Percentiles rank a stretch among this genome's conserved stretches.
phyloP scores from a whole-genome alignment of 805 yeast species.

The Metschnikowia picachoensis region DNA sequence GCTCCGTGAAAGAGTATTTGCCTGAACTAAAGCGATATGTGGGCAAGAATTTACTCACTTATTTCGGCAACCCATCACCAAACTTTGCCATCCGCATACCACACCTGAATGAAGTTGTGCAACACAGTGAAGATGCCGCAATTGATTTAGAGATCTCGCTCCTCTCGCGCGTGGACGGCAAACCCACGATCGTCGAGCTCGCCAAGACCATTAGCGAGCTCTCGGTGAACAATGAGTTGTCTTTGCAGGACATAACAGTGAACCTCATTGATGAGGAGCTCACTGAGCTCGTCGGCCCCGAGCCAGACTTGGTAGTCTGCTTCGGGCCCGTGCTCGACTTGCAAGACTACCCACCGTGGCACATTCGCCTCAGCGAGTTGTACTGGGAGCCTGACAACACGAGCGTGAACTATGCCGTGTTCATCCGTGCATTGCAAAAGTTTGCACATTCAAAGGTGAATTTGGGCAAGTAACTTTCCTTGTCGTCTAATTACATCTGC shows the following conservation, averaged over 20 bases:
- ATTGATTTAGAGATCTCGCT: constrained; percentile 59
- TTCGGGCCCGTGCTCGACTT: constrained; percentile 86
- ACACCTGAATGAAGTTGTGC: constrained; percentile 50
- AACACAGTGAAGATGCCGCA: constrained; percentile 25
- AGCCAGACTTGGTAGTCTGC: constrained; percentile 82
- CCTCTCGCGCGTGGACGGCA: constrained; percentile 76
- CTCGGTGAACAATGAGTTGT: constrained; percentile 56
- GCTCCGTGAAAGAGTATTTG: constrained; percentile 41
- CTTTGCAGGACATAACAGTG: constrained; percentile 64
- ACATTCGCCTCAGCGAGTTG: constrained; percentile 82
- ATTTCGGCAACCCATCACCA: constrained; percentile 75
- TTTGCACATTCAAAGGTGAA: constrained; percentile 82
- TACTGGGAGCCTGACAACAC: constrained; percentile 88
- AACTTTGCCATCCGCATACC: constrained; percentile 61
- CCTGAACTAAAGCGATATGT: constrained; percentile 57
- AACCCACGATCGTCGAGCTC: constrained; percentile 83
- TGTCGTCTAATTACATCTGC: neutral
- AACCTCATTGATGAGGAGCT: constrained; percentile 72
- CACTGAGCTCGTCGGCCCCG: constrained; percentile 75
- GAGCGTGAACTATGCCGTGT: constrained; percentile 77
- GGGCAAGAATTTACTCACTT: constrained; percentile 54
- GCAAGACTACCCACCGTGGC: constrained; percentile 99
- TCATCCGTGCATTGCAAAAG: constrained; percentile 69
- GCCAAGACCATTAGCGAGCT: constrained; percentile 82
- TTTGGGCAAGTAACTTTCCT: constrained; percentile 63